A percentile compares a stretch with the other conserved stretches of the same genome.
These are phyloP conservation scores for Lathyrus tuberosus DNA, from an alignment of 306 rosid genomes.

Conservation along the genomic window DNA sequence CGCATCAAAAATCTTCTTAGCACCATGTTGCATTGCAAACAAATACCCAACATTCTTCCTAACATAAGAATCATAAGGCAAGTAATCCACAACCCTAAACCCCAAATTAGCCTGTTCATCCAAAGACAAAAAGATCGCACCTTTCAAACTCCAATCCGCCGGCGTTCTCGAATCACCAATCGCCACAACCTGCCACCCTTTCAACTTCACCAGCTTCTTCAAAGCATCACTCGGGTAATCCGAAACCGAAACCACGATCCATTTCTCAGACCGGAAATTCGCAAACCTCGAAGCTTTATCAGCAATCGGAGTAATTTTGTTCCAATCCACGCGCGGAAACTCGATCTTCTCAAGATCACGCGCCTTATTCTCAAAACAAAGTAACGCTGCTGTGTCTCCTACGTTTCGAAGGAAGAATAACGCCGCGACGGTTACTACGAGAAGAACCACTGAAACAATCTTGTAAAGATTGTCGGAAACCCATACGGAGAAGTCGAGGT, in stretches of 20 bases:
- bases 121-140: slow-evolving; percentile 84
- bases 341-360: slow-evolving; percentile 70
- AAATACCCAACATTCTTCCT: slow-evolving; percentile 92
- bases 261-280: slow-evolving; percentile 68
- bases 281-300: slow-evolving; percentile 66
- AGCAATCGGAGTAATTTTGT: slow-evolving; percentile 48
- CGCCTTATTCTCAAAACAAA: slow-evolving; percentile 74
- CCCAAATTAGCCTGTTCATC: slow-evolving; percentile 82
- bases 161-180: slow-evolving; percentile 81
- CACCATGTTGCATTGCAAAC: slow-evolving; percentile 96
- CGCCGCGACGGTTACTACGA: slow-evolving; percentile 68
- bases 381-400: slow-evolving; percentile 86
- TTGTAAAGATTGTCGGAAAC: slow-evolving; percentile 65
- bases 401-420: slow-evolving; percentile 80
- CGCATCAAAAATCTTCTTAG: slow-evolving; percentile 87
- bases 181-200: slow-evolving; percentile 95
- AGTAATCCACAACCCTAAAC: slow-evolving; percentile 77
- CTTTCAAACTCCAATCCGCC: slow-evolving; percentile 85
- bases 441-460: slow-evolving; percentile 54
- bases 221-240: slow-evolving; percentile 76
- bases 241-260: slow-evolving; percentile 90
- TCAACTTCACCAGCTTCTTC: slow-evolving; percentile 62
- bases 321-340: slow-evolving; percentile 69
- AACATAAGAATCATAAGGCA: slow-evolving; percentile 89
- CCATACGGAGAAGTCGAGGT: slow-evolving; percentile 85